Base-by-base conservation (phyloP, 768 basidiomycete species). In the Boletus coccyginus region DNA sequence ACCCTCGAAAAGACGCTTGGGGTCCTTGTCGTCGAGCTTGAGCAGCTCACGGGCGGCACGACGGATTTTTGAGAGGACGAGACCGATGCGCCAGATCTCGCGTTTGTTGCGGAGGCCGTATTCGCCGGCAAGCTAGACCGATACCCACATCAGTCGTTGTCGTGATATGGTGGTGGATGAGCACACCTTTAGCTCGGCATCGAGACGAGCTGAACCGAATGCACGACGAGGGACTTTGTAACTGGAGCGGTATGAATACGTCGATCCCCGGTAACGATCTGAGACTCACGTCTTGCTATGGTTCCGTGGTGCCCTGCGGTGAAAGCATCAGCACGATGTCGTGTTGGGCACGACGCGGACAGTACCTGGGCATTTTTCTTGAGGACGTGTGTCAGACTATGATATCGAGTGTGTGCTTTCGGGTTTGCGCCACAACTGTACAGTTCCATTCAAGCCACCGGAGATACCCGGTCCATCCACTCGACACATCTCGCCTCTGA, bases 91-190 rank as follows among this genome's bases (percentile, higher is more conserved):
- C 97, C 96, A 99, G 81, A 98, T 97, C 81, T 99, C 97, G 74
- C 96, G 91, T 84, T 99, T 99, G 91, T 98, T 98, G 76, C 95
- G 92, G 74, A 98, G 92, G 75, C 97, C 97, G 82, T 95, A 98
- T 80, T 99, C 97, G 77, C 97, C 96, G 52, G 95, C 96, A 77
- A 98, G 95, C 96, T 97, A 67, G 40, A 51, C 16, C 42, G 38
- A 27, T 39, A 50, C 49, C 50, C 49, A 45, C n/a, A 38, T 55
- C 32, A 58, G 50, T 31, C n/a, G 41, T 32, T 13, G 39, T 46
- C 27, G 33, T 48, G 14, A 14, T n/a, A 49, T 5, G 38, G 14
- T 5, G 24, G n/a, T 6, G 11, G 27, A 29, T 17, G 10, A 12
- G 53, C 66, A 57, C 69, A 94, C 94, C 91, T 98, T 98, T 75